Evolutionary conservation across 495 filamentous ascomycete species (phyloP).

Genomic region (Aspergillus coremiiformis): DNA sequence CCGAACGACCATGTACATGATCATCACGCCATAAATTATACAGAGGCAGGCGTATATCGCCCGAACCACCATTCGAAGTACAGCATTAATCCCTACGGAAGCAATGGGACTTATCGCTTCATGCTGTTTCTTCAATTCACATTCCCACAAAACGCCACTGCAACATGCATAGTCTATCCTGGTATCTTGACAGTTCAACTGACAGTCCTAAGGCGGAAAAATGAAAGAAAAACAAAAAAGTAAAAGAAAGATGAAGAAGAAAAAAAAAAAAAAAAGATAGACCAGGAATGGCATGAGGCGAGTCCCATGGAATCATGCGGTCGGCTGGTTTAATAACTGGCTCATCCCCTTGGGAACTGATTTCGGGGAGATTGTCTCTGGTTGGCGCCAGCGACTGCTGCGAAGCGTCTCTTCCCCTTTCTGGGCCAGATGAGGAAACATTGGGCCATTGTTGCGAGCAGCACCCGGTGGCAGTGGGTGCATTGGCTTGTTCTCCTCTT

Average conservation of each 20-base stretch:
- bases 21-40: background rate
- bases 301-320: constrained; percentile 6
- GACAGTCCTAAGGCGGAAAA: background rate
- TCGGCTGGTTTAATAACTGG: constrained; percentile 23
- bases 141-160: background rate
- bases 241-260: constrained; percentile 8
- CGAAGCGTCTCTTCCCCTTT: constrained; percentile 15
- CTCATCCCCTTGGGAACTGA: constrained; percentile 33
- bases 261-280: constrained; percentile 7
- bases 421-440: constrained; percentile 20
- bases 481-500: constrained; percentile 31
- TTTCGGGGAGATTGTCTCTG: constrained; percentile 32
- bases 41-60: background rate
- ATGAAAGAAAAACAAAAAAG: background rate
- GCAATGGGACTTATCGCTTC: background rate
- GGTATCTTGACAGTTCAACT: constrained; percentile 27
- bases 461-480: constrained; percentile 33
- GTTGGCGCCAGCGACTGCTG: constrained; percentile 13
- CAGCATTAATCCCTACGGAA: constrained; percentile 3
- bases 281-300: background rate
- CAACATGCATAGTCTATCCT: constrained; percentile 34
- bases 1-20: background rate
- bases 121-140: background rate
- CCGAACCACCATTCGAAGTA: background rate
- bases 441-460: constrained; percentile 34